Percentiles rank a stretch among this genome's conserved stretches.
These are phyloP conservation scores for Cyberlindnera amylophila DNA, from an alignment of 805 yeast genomes.

Conservation along the genomic window DNA sequence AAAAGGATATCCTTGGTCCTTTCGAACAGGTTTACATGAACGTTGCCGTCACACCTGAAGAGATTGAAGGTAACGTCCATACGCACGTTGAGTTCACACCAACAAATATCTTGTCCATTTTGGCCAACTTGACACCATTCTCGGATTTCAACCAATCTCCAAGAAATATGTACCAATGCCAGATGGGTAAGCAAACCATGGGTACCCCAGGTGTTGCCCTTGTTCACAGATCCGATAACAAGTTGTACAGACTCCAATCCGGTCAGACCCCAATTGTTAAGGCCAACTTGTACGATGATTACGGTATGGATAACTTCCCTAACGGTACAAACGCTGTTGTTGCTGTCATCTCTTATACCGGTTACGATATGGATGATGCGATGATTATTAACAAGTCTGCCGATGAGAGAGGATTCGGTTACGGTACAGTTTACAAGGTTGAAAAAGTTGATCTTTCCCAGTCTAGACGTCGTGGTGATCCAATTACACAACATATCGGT, in stretches of 20 bases:
- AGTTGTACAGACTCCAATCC: constrained; percentile 83
- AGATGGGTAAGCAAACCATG: constrained; percentile 99
- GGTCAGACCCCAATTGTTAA: constrained; percentile 98
- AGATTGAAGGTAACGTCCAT: constrained; percentile 76
- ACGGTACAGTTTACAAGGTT: constrained; percentile 93
- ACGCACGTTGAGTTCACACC: constrained; percentile 94
- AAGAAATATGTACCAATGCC: constrained; percentile 99
- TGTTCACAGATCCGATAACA: constrained; percentile 89
- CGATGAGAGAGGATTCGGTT: constrained; percentile 96
- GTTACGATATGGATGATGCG: constrained; percentile 99
- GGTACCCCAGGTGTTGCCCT: constrained; percentile 99
- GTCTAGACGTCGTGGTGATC: constrained; percentile 86
- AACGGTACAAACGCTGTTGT: constrained; percentile 98
- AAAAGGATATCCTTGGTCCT: constrained; percentile 89
- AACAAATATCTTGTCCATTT: constrained; percentile 87
- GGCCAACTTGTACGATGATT: constrained; percentile 89
- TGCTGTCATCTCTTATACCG: constrained; percentile 97
- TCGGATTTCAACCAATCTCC: constrained; percentile 99
- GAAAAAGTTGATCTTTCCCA: constrained; percentile 82
- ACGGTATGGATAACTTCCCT: constrained; percentile 98
- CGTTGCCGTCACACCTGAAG: constrained; percentile 90
- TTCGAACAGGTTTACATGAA: constrained; percentile 98
- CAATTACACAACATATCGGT: constrained; percentile 90
- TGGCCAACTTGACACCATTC: constrained; percentile 96
- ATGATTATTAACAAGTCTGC: constrained; percentile 98